Evolutionary conservation across 1,284 basidiomycete genomes (phyloP), one percentile per base, ranked within the genome.

Genomic region (Cutaneotrichosporon mucoides): DNA sequence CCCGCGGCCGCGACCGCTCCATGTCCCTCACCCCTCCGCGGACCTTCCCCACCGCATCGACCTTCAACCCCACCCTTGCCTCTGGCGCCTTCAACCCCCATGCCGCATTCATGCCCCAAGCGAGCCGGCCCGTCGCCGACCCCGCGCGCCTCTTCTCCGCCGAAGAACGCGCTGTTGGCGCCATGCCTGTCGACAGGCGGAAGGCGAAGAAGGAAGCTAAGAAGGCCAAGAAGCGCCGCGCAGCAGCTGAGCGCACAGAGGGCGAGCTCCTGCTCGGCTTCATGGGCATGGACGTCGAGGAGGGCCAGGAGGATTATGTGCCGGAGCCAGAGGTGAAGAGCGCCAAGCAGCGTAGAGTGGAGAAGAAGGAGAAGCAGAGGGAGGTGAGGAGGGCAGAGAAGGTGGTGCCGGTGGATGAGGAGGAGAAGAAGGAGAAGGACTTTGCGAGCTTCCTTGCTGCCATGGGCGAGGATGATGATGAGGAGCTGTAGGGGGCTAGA

Each of bases 391-490:
- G 37, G 54, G 47, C n/a, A 9, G 51, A 42, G 47, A 56, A 60
- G 54, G 59, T 58, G 58, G 57, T 45, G 3, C 47, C 47, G 3
- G 55, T 70, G 58, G 70, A 74, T 47, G 60, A 54, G 5, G 66
- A 71, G 53, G 57, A 49, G 50, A 67, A 66, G 63, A 75, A 75
- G 65, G 77, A 77, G 63, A 59, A 64, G 24, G 77, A 79, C 35
- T 79, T 79, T 68, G 76, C 74, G 15, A 72, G 62, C 48, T 79
- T 79, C 66, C 66, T 79, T 51, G 64, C 73, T 24, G 70, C 64
- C 34, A 72, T 78, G 53, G 75, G 75, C 47, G 75, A 71, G 72
- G 66, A 70, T 41, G 53, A 55, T 40, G 58, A 59, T 42, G 58
- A 59, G 53, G 56, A 57, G 51, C 44, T 59, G 41, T 59, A 59